Evolutionary conservation across 2,329 filamentous ascomycete genomes (phyloP).

Genomic region (Trichophyton schoenleinii): DNA sequence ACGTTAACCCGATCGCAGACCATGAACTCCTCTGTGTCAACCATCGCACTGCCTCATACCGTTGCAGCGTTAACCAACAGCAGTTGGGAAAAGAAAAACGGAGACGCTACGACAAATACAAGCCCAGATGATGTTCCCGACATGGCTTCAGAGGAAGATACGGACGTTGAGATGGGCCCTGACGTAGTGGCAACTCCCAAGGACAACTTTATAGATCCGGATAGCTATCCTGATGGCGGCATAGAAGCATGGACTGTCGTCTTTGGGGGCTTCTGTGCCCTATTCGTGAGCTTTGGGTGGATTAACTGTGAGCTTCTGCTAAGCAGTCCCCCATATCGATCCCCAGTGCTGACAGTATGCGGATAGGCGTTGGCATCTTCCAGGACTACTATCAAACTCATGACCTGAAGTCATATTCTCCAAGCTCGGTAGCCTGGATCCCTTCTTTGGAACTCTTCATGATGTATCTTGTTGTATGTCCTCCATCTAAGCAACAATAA

Average conservation of each 20-base stretch:
- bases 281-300: slow-evolving; percentile 42
- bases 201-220: slow-evolving; percentile 8
- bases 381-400: slow-evolving; percentile 46
- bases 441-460: slow-evolving; percentile 45
- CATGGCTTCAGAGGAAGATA: neutral
- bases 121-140: neutral
- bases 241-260: slow-evolving; percentile 35
- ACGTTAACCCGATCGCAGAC: neutral
- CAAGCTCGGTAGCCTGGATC: slow-evolving; percentile 51
- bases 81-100: neutral
- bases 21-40: neutral
- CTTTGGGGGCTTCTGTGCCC: slow-evolving; percentile 33
- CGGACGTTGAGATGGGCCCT: slow-evolving; percentile 4
- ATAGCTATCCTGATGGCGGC: slow-evolving; percentile 20
- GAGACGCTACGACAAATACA: neutral
- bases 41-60: neutral
- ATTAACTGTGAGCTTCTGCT: slow-evolving; percentile 31
- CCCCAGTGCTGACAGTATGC: slow-evolving; percentile 7
- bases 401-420: slow-evolving; percentile 37
- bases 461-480: slow-evolving; percentile 37
- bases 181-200: neutral
- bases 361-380: slow-evolving; percentile 39
- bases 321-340: neutral
- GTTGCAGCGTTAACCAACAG: neutral
- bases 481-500: neutral